These are phyloP conservation scores for Lodderomyces parapsilosis DNA, from an alignment of 1,139 yeast species.

Conservation along the genomic window DNA sequence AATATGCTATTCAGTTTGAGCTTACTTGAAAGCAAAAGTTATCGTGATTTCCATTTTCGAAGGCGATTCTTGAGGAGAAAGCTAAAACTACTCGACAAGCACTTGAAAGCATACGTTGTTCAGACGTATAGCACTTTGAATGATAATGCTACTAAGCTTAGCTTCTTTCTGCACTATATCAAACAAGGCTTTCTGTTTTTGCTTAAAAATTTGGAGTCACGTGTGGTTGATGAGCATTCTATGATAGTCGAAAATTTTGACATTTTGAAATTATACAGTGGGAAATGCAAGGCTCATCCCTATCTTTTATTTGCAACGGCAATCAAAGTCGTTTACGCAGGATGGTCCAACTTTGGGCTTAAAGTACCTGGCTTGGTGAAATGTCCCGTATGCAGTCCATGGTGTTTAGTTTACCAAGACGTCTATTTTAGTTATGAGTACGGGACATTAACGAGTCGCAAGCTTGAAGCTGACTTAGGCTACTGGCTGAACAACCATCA, in stretches of 20 bases:
- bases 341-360: background rate
- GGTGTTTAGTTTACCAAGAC: background rate
- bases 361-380: background rate
- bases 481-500: background rate
- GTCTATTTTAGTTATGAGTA: background rate
- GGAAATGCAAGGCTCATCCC: background rate
- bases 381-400: background rate
- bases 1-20: conserved; percentile 22
- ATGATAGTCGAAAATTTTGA: conserved; percentile 27
- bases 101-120: background rate
- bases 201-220: background rate
- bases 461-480: background rate
- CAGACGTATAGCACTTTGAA: background rate
- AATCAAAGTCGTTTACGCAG: conserved; percentile 1
- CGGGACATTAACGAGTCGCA: background rate
- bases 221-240: background rate
- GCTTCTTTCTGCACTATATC: background rate
- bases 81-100: background rate
- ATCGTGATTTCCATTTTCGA: conserved; percentile 7
- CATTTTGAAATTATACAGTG: conserved; percentile 24
- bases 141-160: background rate
- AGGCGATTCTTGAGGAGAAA: conserved; percentile 1
- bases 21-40: conserved; percentile 9
- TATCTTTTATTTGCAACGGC: conserved; percentile 4
- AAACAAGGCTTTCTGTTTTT: background rate